phyloP scores from a whole-genome alignment of 2,329 filamentous ascomycete genomes.

The Neofusicoccum sp. region DNA sequence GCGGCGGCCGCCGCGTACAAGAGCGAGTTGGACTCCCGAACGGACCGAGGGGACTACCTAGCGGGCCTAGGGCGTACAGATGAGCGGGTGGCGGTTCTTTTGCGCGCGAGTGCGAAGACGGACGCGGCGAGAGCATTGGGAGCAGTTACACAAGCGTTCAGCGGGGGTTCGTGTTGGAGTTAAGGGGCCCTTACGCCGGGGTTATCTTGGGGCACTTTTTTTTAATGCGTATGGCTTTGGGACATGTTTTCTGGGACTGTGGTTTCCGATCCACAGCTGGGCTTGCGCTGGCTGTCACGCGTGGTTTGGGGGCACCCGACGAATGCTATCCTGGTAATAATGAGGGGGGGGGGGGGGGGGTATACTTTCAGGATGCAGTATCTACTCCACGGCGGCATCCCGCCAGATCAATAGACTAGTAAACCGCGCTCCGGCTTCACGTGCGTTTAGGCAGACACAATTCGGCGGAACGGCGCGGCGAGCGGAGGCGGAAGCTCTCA shows the following conservation, averaged over 20 bases:
- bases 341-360: too few species aligned
- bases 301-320: neutral
- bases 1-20: neutral
- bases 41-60: slow-evolving; percentile 1
- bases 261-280: neutral
- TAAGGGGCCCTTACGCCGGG: slow-evolving; percentile 6
- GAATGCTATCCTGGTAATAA: neutral
- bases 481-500: neutral
- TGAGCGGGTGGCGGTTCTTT: neutral
- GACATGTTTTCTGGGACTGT: slow-evolving; percentile 8
- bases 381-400: neutral
- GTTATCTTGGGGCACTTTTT: neutral
- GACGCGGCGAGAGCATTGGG: neutral
- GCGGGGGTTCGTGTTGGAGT: slow-evolving; percentile 17
- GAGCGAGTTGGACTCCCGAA: neutral
- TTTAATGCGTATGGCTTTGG: neutral
- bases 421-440: neutral
- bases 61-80: slow-evolving; percentile 17
- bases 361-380: neutral
- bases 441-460: neutral
- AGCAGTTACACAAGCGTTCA: slow-evolving; percentile 12
- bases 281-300: neutral
- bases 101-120: neutral
- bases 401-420: neutral
- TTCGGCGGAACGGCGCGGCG: too few species aligned